Conservation (phyloP, 2,329 filamentous ascomycete genomes). For the Colletotrichum scovillei region DNA sequence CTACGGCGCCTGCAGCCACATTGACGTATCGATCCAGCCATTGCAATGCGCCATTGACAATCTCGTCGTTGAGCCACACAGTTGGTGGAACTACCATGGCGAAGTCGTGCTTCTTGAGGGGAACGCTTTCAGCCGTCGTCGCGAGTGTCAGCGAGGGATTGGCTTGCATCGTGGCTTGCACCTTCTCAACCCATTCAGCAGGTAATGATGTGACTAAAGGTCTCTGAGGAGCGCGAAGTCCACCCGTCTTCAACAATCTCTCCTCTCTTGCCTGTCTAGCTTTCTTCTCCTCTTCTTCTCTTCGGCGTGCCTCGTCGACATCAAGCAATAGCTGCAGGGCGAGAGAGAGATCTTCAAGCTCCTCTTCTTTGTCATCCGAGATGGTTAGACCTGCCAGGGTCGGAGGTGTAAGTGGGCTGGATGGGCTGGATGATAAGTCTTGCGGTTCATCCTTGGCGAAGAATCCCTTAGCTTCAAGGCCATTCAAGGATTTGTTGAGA, state of each 20-base stretch:
- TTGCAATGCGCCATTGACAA: slow-evolving; percentile 75
- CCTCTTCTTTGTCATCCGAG: slow-evolving; percentile 34
- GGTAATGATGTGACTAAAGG: slow-evolving; percentile 22
- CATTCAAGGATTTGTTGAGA: slow-evolving; percentile 16
- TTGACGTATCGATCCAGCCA: slow-evolving; percentile 72
- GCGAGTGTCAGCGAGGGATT: slow-evolving; percentile 15
- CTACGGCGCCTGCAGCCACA: slow-evolving; percentile 62
- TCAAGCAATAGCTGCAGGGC: slow-evolving; percentile 29
- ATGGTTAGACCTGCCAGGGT: slow-evolving; percentile 23
- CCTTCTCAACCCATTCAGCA: slow-evolving; percentile 19
- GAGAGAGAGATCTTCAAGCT: slow-evolving; percentile 34
- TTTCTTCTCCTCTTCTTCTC: slow-evolving; percentile 31
- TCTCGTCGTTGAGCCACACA: slow-evolving; percentile 82
- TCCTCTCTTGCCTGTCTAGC: slow-evolving; percentile 5
- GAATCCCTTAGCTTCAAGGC: slow-evolving; percentile 15
- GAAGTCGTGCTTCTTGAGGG: slow-evolving; percentile 66
- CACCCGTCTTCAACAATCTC: slow-evolving; percentile 28
- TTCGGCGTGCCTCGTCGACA: slow-evolving; percentile 22
- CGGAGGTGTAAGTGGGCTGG: slow-evolving; percentile 7
- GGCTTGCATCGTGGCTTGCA: slow-evolving; percentile 5
- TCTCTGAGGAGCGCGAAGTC: slow-evolving; percentile 26
- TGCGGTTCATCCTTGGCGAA: background rate
- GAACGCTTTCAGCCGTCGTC: slow-evolving; percentile 27
- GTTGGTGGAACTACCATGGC: slow-evolving; percentile 66
- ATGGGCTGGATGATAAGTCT: background rate